Percentiles rank a stretch among this genome's conserved stretches.
Evolutionary conservation across 148 eudicot genomes (phyloP).

Genomic region (Persicaria tinctoria): DNA sequence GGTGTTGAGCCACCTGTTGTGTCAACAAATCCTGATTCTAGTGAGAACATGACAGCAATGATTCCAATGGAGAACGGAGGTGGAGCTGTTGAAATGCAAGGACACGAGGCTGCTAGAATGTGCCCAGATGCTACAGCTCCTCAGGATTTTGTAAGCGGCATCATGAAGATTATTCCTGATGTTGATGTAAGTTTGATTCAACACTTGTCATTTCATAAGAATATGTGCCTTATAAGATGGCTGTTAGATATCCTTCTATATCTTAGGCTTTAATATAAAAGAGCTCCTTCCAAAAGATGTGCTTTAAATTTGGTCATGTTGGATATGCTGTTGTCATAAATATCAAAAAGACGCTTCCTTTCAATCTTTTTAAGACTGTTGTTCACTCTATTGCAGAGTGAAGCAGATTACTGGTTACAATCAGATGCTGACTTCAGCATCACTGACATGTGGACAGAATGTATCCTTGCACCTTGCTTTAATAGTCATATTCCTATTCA

Average conservation of each 20-base stretch:
- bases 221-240: background rate
- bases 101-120: conserved; percentile 31
- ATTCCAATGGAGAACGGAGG: conserved; percentile 27
- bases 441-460: conserved; percentile 86
- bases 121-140: conserved; percentile 50
- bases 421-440: conserved; percentile 87
- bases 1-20: conserved; percentile 43
- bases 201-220: background rate
- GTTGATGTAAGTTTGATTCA: conserved; percentile 70
- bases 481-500: background rate
- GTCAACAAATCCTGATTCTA: conserved; percentile 39
- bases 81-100: conserved; percentile 36
- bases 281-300: background rate
- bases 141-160: conserved; percentile 77
- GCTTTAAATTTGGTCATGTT: background rate
- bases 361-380: background rate
- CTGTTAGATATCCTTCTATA: background rate
- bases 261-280: background rate
- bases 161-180: conserved; percentile 97
- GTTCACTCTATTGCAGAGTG: conserved; percentile 43
- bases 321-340: background rate
- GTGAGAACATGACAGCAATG: conserved; percentile 24
- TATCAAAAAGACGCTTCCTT: background rate
- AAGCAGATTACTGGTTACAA: conserved; percentile 88
- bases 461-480: conserved; percentile 48